These are phyloP conservation scores for Nakazawaea wickerhamii DNA, from an alignment of 805 yeast genomes.

Conservation along the genomic window DNA sequence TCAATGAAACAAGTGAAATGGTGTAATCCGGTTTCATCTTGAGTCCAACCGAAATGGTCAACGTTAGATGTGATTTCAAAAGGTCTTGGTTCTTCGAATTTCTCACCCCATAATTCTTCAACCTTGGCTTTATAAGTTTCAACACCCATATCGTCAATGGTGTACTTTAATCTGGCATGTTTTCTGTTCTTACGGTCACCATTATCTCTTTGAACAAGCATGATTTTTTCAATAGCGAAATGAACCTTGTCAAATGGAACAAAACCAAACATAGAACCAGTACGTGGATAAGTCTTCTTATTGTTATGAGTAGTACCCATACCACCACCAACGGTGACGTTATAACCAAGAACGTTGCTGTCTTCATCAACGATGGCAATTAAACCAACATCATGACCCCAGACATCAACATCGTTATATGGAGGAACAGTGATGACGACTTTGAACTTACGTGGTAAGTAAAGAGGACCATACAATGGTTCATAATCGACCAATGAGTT, in stretches of 20 bases:
- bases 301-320: constrained; percentile 98
- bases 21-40: constrained; percentile 76
- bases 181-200: constrained; percentile 97
- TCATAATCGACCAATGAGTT: constrained; percentile 77
- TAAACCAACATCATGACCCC: constrained; percentile 91
- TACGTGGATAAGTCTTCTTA: constrained; percentile 92
- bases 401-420: constrained; percentile 92
- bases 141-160: constrained; percentile 90
- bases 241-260: constrained; percentile 62
- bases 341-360: constrained; percentile 68
- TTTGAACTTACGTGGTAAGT: constrained; percentile 94
- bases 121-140: constrained; percentile 75
- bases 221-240: constrained; percentile 80
- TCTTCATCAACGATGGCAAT: constrained; percentile 76
- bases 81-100: constrained; percentile 63
- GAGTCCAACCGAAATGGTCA: constrained; percentile 91
- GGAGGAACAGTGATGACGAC: constrained; percentile 94
- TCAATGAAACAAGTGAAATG: constrained; percentile 94
- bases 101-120: constrained; percentile 76
- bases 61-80: constrained; percentile 81
- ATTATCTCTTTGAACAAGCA: constrained; percentile 89
- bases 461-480: constrained; percentile 82
- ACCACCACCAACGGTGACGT: constrained; percentile 94
- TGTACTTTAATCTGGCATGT: constrained; percentile 96
- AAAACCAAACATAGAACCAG: constrained; percentile 84